Base-by-base conservation (phyloP, 2,329 filamentous ascomycete genomes). In the Pseudopyricularia javanii region DNA sequence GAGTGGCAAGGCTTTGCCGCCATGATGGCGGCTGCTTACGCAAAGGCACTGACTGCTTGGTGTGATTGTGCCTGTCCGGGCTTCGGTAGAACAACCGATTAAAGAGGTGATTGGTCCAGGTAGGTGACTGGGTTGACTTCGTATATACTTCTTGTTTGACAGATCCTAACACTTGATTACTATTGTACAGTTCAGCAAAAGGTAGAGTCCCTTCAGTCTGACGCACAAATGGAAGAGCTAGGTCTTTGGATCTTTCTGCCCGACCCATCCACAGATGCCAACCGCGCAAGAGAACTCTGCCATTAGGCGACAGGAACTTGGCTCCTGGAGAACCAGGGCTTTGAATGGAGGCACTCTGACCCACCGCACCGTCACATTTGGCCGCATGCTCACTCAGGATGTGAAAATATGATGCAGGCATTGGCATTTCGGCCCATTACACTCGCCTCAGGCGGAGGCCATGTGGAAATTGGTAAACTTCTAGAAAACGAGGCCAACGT, bases 1-100 rank as follows among this genome's bases (percentile, higher is more conserved):
- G 15, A 12, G 3, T 64, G 61, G 61, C 61, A 62, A 30, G 53
- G 50, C 2, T 63, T 59, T 32, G 60, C 61, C 8, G 61, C 61
- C 2, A 55, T 57, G 53, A 45, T 53, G 9, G 61, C 62, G 17
- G 62, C 61, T 9, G 59, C 61, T 1, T 63, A 61, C 35, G 56
- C 59, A 56, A 55, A 54, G 28, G 54, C 49, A n/a, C n/a, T n/a
- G n/a, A n/a, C 14, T 56, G 3, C 37, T 56, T 3, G 14, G 11
- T 1, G 20, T 15, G 3, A 37, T 50, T 9, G 9, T 17, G 22
- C 49, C 49, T 12, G 24, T 7, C 22, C n/a, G 4, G 4, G 17
- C 37, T 14, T 9, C 20, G 15, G 33, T 7, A 14, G 49, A 40
- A 17, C 2, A 17, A 11, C 28, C 20, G 6, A 35, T 35, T 11